Base-by-base conservation (phyloP, 2,329 filamentous ascomycete species). In the Fusarium sambucinum region DNA sequence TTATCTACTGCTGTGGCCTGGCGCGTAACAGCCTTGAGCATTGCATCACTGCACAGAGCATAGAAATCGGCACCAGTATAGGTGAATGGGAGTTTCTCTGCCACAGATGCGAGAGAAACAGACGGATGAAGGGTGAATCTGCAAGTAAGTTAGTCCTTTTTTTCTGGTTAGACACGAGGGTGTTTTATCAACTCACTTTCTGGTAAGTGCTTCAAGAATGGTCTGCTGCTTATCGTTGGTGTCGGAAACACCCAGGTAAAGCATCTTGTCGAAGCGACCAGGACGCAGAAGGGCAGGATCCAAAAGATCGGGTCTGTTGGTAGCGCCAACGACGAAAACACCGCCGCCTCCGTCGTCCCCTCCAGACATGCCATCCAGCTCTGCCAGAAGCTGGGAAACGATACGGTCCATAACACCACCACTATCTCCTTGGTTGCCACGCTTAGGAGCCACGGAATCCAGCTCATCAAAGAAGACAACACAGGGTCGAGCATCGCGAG, bases 361-460 rank as follows among this genome's bases (percentile, higher is more conserved):
- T 70, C 95, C 92, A 53, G 94, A 97, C 96, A 99, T 99, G 52
- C 96, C 96, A 76, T 99, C 96, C 23, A 99, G 84, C 80, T 99
- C 96, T 0, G 96, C 96, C 13, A 99, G 87, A 44, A 99, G 83
- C 81, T 98, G 96, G 62, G 92, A 96, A 52, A 99, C 95, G 70
- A 98, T 98, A 56, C 96, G 89, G 78, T 98, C 96, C 95, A 98
- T 98, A 57, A 98, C 96, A 76, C 96, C 96, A 59, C 96, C 95
- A 68, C 93, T 97, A 75, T 98, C 96, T 48, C 96, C 96, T 79
- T 98, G 95, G 75, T 98, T 98, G 37, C 96, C 96, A 80, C 96
- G 87, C 82, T 98, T 98, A 0, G 96, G 96, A 6, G 96, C 95
- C 3, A 98, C 95, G 1, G 92, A 96, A 78, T 97, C 94, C 71